Base-by-base conservation (phyloP, 2,329 filamentous ascomycete species). In the Ceratocystis variospora region DNA sequence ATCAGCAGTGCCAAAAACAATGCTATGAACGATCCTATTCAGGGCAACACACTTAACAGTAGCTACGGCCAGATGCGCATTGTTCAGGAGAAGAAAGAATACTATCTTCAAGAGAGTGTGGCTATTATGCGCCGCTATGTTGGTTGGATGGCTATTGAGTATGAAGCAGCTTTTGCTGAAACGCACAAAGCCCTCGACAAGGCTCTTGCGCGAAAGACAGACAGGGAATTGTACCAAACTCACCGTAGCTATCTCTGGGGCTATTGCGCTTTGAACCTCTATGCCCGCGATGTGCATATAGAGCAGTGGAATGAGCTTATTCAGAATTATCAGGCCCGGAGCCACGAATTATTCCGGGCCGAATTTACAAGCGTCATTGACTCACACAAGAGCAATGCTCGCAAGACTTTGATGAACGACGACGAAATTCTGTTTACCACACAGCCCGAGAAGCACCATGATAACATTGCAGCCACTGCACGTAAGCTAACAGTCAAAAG, bases 401-500 rank as follows among this genome's bases (percentile, higher is more conserved):
- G 85, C 69, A 93, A 91, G 75, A 79, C 85, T 53, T 85, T 83
- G 1, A 87, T 87, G 10, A 90, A 95, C 50, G 91, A 96, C 71
- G 79, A 81, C 63, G 90, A 95, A 66, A 78, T 96, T 1, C 81
- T 97, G n/a, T 97, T 97, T 75, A 94, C 91, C 0, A 83, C 87
- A 1, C 87, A 89, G 72, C 75, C 79, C 37, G 92, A 96, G 73
- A 96, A 95, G 73, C 91, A 96, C 72, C 86, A 89, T 64, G 89
- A 95, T 71, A 85, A 81, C 45, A 83, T 89, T 67, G 83, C 89
- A 22, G 85, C 84, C 50, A 87, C 89, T 6, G 92, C 92, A 8
- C 84, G 91, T 69, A 96, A 96, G 75, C 77, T 97, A 68, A 97
- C 93, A 0, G 92, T 97, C 64, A 96, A 96, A 79, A 84, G 92